Base-by-base conservation (phyloP, 805 yeast genomes). In the Candida maris region DNA sequence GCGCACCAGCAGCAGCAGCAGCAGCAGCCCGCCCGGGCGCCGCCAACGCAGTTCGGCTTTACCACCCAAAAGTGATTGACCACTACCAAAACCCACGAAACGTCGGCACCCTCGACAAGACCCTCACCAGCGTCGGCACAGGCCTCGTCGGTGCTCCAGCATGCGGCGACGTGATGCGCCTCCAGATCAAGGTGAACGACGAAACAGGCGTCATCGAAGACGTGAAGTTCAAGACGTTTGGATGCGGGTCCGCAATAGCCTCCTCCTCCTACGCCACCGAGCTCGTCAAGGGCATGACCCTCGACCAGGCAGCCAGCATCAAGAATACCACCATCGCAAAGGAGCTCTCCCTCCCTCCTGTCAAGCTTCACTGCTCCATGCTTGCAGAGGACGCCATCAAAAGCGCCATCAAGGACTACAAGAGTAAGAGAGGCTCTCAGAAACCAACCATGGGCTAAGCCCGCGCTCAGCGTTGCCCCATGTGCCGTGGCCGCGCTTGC, bases 91-190 rank as follows among this genome's bases (percentile, higher is more conserved):
- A 91, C 67, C 98, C 98, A 43, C 77, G 98, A 64, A 93, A 93
- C 58, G 97, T 93, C 19, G 98, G 98, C 13, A 76, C 96, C 5
- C 67, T 93, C 62, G 87, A 89, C 65, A 88, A 89, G 64, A 72
- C 70, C 37, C 74, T 77, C 41, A 55, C 65, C 13, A 76, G 79
- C 49, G 97, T 93, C 9, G 98, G 98, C 29, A 93, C 97, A 1
- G 98, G 98, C 1, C 73, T 93, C 30, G 98, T 93, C 12, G 98
- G 98, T 39, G 97, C 98, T 0, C 97, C 98, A 37, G 98, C 98
- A 0, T 93, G 98, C 68, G 98, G 98, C 38, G 98, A 93, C 68
- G 98, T 93, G 30, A 93, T 93, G 96, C 83, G 95, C 67, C 73
- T 93, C 47, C 97, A 93, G 63, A 93, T 93, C 56, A 79, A 89